Evolutionary conservation across 192 early-diverging fungal species (phyloP).

Genomic region (Gonapodya prolifera): DNA sequence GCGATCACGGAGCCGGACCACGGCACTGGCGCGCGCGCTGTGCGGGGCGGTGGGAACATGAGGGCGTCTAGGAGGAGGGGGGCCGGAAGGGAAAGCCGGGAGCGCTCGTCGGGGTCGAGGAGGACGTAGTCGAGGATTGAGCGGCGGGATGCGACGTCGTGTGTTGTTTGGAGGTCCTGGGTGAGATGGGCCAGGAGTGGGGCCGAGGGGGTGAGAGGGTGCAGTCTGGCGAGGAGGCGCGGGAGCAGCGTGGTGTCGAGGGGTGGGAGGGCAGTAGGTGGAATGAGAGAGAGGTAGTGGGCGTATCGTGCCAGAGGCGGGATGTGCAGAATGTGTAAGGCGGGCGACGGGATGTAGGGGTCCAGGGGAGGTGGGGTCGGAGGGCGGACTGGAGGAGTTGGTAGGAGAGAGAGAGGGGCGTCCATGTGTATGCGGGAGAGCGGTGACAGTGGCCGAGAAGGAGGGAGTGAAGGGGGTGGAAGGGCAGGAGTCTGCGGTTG

Average conservation of each 20-base stretch:
- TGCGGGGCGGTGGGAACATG: constrained; percentile 19
- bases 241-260: not conserved
- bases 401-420: not conserved
- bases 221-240: not conserved
- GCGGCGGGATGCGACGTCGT: constrained; percentile 30
- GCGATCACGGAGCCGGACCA: constrained; percentile 32
- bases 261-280: not conserved
- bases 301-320: not conserved
- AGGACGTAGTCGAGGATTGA: constrained; percentile 46
- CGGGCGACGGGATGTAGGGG: not conserved
- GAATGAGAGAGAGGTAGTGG: not conserved
- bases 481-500: not conserved
- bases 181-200: not conserved
- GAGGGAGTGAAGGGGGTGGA: not conserved
- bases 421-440: not conserved
- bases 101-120: constrained; percentile 30
- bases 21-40: constrained; percentile 41
- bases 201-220: no score
- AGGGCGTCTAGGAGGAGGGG: constrained; percentile 4
- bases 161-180: constrained; percentile 15
- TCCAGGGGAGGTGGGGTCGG: not conserved
- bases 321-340: not conserved
- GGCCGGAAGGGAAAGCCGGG: constrained; percentile 31
- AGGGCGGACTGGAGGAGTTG: not conserved
- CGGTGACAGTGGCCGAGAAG: not conserved